Evolutionary conservation across 805 yeast species (phyloP).

Genomic region (Blastobotrys chiropterorum): DNA sequence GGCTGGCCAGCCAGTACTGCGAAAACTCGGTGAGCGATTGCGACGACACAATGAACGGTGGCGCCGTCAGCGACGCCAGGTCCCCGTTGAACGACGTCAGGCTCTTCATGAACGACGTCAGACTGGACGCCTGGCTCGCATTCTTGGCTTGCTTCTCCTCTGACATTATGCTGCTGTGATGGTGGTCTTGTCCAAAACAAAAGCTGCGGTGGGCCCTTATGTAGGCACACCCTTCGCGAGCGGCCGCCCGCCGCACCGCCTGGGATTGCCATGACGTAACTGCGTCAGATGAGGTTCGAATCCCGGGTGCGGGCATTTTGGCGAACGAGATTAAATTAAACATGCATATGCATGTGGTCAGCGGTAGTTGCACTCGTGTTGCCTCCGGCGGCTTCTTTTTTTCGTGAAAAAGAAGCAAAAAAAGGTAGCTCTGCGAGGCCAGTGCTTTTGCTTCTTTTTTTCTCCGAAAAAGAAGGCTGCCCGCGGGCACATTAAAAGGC

Average conservation of each 20-base stretch:
- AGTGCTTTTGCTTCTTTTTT: too few species aligned
- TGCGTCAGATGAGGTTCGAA: background rate
- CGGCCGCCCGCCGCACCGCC: too few species aligned
- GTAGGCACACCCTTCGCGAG: too few species aligned
- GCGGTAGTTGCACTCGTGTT: too few species aligned
- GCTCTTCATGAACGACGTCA: conserved; percentile 89
- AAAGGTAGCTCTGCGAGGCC: too few species aligned
- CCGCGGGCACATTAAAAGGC: too few species aligned
- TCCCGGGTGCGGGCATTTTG: background rate
- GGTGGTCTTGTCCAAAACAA: background rate
- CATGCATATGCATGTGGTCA: too few species aligned
- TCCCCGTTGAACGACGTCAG: conserved; percentile 92
- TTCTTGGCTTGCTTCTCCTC: background rate
- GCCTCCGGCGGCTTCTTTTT: too few species aligned
- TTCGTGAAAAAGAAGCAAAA: background rate
- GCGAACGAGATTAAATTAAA: too few species aligned
- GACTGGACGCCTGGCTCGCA: conserved; percentile 36
- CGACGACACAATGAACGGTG: conserved; percentile 91
- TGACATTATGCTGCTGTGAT: background rate
- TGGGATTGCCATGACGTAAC: too few species aligned
- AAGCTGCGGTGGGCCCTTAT: background rate
- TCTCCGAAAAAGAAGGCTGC: too few species aligned
- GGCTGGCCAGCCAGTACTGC: conserved; percentile 94
- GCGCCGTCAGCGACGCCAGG: conserved; percentile 89
- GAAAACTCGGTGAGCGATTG: conserved; percentile 86